Percentiles rank a stretch among this genome's conserved stretches.
These are phyloP conservation scores for Albophoma yamanashiensis DNA, from an alignment of 2,329 filamentous ascomycete species.

Conservation along the genomic window DNA sequence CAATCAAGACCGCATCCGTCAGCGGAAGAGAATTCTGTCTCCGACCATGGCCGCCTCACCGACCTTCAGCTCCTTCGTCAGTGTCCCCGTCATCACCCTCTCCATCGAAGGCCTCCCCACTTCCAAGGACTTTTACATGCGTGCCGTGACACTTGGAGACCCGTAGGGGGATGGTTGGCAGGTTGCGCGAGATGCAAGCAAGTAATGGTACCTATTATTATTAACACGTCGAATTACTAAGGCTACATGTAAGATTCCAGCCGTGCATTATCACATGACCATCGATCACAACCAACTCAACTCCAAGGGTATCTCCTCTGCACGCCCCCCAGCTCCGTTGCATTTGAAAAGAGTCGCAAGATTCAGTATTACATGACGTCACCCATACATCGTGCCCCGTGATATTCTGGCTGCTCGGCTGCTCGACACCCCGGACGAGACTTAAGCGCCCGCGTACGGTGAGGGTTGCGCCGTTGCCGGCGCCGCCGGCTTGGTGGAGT, in stretches of 20 bases:
- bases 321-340: neutral
- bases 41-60: neutral
- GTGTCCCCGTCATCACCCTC: conserved; percentile 3
- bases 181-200: neutral
- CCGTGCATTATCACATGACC: neutral
- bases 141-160: conserved; percentile 7
- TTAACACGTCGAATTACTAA: neutral
- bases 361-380: neutral
- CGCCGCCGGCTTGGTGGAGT: conserved; percentile 10
- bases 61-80: neutral
- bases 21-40: no score
- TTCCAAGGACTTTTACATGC: conserved; percentile 2
- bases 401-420: neutral
- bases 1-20: no score
- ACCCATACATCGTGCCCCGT: neutral
- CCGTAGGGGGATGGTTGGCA: conserved; percentile 5
- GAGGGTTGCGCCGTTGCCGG: conserved; percentile 1
- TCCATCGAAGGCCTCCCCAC: neutral
- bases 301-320: neutral
- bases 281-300: neutral
- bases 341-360: neutral
- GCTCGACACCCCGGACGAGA: neutral
- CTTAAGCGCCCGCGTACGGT: conserved; percentile 1
- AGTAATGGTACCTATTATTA: neutral
- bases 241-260: neutral